phyloP scores from a whole-genome alignment of 257 asterid genomes.

The Solanum sejunctum region DNA sequence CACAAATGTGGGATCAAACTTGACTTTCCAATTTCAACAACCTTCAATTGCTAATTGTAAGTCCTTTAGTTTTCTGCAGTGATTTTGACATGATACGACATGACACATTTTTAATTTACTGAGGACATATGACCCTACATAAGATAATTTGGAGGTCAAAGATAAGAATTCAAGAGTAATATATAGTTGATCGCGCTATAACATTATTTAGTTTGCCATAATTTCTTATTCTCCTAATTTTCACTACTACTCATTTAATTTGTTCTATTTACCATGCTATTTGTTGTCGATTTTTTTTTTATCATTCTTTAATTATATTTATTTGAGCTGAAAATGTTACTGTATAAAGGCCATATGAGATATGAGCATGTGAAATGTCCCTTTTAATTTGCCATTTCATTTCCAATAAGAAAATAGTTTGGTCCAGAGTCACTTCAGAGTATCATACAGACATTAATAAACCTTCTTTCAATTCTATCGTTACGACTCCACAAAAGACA shows the following conservation, averaged over 20 bases:
- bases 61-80: background rate
- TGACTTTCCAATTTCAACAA: background rate
- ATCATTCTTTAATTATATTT: background rate
- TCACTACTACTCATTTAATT: background rate
- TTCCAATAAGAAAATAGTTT: background rate
- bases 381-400: background rate
- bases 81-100: background rate
- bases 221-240: background rate
- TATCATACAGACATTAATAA: background rate
- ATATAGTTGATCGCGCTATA: background rate
- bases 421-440: background rate
- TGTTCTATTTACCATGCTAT: background rate
- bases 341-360: background rate
- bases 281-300: background rate
- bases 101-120: background rate
- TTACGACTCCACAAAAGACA: background rate
- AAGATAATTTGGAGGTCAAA: no score
- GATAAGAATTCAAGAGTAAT: background rate
- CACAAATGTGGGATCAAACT: background rate
- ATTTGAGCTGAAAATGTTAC: background rate
- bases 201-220: background rate
- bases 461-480: background rate
- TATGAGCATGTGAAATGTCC: background rate
- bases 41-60: background rate
- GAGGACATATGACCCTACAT: no score